phyloP scores from a whole-genome alignment of 73 alveolate species.

The Paramecium caudatum region DNA sequence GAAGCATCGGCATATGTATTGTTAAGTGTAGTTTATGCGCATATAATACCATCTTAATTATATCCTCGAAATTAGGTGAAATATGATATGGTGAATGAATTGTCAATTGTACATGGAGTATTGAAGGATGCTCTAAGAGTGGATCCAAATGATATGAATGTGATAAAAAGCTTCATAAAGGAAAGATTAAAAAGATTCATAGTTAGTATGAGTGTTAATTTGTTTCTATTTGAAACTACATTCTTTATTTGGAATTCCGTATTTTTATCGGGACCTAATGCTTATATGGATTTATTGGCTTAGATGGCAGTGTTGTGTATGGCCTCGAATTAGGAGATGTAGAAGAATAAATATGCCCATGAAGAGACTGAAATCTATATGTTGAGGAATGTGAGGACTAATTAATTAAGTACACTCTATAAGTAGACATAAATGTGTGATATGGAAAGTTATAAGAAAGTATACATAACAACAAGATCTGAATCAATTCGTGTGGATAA shows the following conservation, averaged over 20 bases:
- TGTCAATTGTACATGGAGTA: neutral
- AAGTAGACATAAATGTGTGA: constrained; percentile 8
- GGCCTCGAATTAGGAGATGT: neutral
- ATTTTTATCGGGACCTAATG: constrained; percentile 2
- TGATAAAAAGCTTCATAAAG: neutral
- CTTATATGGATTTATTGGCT: constrained; percentile 5
- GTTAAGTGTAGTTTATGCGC: neutral
- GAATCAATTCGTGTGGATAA: constrained; percentile 15
- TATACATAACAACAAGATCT: neutral
- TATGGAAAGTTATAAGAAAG: constrained; percentile 40
- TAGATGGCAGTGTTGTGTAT: neutral
- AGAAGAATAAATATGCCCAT: constrained; percentile 7
- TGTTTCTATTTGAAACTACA: constrained; percentile 35
- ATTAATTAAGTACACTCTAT: constrained; percentile 10
- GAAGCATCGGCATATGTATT: constrained; percentile 65
- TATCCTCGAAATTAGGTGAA: neutral
- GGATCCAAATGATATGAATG: neutral
- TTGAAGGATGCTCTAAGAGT: constrained; percentile 4
- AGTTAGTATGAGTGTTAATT: constrained; percentile 9
- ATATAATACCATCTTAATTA: constrained; percentile 26
- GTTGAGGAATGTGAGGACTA: neutral
- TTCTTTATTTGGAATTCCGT: constrained; percentile 49
- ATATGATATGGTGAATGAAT: constrained; percentile 29
- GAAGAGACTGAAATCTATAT: constrained; percentile 19
- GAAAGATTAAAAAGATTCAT: neutral